Percentiles rank a stretch among this genome's conserved stretches.
Conservation (phyloP, 169 alveolate genomes). For the Cryptosporidium sp. region DNA sequence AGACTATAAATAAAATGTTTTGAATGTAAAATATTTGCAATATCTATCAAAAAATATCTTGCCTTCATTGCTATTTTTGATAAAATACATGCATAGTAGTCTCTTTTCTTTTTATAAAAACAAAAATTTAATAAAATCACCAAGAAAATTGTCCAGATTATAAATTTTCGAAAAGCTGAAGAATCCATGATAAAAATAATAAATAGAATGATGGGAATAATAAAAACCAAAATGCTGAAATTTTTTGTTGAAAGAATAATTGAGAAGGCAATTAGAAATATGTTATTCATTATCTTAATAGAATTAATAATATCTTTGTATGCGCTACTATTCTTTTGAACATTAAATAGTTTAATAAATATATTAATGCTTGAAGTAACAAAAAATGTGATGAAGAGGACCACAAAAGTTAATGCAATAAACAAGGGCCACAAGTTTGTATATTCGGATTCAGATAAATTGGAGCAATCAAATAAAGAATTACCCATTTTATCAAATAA, state of each 20-base stretch:
- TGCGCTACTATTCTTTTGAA: background rate
- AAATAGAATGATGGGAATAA: slow-evolving; percentile 11
- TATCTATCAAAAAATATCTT: background rate
- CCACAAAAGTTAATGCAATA: background rate
- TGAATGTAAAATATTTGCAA: background rate
- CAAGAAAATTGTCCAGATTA: background rate
- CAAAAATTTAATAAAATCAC: background rate
- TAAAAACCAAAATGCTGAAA: slow-evolving; percentile 27
- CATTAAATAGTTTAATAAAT: background rate
- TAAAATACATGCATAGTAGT: background rate
- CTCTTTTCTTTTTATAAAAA: background rate
- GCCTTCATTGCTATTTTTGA: background rate
- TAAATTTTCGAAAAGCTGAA: background rate
- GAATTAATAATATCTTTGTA: slow-evolving; percentile 12
- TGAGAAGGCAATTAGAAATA: slow-evolving; percentile 14
- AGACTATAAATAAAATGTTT: background rate
- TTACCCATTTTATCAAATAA: background rate
- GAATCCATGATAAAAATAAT: background rate
- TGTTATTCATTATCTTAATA: background rate
- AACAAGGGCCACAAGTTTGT: background rate
- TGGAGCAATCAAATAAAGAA: background rate
- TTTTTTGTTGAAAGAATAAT: slow-evolving; percentile 28
- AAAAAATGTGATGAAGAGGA: background rate
- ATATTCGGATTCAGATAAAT: background rate
- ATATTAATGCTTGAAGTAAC: background rate